Conservation (phyloP, 371 early-diverging fungal species). For the Massospora cicadina region DNA sequence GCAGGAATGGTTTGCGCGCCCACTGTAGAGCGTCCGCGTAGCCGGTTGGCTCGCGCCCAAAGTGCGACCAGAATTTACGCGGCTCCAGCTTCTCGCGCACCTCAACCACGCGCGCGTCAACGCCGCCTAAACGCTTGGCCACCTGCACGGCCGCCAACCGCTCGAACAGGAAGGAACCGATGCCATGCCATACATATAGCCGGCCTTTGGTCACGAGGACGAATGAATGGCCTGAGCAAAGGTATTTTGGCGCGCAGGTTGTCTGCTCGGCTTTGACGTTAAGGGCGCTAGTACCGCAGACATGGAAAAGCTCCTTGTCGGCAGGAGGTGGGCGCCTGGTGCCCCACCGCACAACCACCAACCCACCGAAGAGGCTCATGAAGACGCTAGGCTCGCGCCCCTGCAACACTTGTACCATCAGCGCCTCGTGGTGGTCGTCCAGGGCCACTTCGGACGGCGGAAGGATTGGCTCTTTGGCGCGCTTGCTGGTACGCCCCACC, state of each 20-base stretch:
- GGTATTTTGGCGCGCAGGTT: background rate
- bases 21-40: constrained; percentile 12
- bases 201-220: background rate
- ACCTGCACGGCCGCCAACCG: constrained; percentile 11
- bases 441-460: constrained; percentile 1
- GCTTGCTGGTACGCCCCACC: background rate
- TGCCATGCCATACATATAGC: constrained; percentile 10
- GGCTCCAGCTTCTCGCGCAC: constrained; percentile 10
- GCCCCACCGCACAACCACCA: background rate
- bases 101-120: background rate
- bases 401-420: constrained; percentile 11
- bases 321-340: background rate
- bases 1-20: constrained; percentile 11
- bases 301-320: constrained; percentile 7
- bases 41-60: background rate
- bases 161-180: constrained; percentile 9
- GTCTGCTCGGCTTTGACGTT: constrained; percentile 6
- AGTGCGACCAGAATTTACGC: constrained; percentile 4
- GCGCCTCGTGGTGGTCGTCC: constrained; percentile 1
- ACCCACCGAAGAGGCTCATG: constrained; percentile 3
- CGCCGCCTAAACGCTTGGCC: background rate
- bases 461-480: constrained; percentile 8
- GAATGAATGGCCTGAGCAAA: constrained; percentile 10
- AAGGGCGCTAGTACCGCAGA: background rate
- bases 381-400: constrained; percentile 2